phyloP scores from a whole-genome alignment of 148 eudicot species.

The Heliamphora exappendiculata region DNA sequence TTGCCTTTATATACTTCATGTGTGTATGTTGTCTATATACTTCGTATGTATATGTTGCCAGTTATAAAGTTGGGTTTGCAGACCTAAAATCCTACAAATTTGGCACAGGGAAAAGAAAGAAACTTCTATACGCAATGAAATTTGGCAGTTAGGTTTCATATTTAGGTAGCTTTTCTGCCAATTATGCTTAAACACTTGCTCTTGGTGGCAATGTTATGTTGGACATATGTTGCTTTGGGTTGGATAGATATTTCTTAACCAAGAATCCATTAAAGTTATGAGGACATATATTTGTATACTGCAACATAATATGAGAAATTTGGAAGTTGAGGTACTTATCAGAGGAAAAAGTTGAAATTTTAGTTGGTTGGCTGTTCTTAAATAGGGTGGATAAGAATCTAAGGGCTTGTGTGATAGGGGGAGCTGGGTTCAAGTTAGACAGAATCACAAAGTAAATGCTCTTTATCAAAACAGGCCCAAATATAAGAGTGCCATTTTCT shows the following conservation, averaged over 20 bases:
- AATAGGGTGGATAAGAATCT: no score
- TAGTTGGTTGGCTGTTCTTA: neutral
- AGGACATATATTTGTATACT: neutral
- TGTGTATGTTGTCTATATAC: neutral
- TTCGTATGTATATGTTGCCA: neutral
- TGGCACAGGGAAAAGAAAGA: no score
- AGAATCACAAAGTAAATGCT: neutral
- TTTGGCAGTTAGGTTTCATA: neutral
- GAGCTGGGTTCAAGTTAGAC: neutral
- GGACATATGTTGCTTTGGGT: neutral
- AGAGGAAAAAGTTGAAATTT: no score
- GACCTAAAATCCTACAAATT: neutral
- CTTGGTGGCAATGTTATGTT: neutral
- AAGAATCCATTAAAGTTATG: neutral
- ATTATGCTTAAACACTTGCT: neutral
- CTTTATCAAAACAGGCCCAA: neutral
- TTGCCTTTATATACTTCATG: no score
- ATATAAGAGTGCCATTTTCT: neutral
- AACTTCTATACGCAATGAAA: neutral
- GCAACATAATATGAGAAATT: neutral
- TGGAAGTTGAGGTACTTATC: neutral
- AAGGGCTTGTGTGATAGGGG: neutral
- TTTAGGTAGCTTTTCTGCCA: neutral
- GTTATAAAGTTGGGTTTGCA: neutral
- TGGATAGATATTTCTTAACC: neutral